These are phyloP conservation scores for Dendrobium huoshanense DNA, from an alignment of 106 monocot genomes.

Conservation along the genomic window DNA sequence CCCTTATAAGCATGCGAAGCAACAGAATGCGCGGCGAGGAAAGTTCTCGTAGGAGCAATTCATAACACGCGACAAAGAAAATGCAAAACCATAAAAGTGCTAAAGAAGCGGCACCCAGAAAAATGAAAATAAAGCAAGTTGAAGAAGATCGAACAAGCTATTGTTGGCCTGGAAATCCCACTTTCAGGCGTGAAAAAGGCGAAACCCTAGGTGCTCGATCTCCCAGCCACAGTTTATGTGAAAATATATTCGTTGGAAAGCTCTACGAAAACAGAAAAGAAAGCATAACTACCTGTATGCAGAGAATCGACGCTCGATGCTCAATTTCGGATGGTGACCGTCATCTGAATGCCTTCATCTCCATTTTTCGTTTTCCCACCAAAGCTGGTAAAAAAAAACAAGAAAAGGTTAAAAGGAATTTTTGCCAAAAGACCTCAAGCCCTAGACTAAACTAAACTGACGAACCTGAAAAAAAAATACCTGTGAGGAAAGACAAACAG, in stretches of 20 bases:
- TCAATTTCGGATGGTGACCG: not conserved
- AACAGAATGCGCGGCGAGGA: not conserved
- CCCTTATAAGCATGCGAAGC: not conserved
- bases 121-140: not conserved
- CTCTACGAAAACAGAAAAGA: not conserved
- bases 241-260: slow-evolving; percentile 10
- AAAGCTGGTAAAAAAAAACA: slow-evolving; percentile 4
- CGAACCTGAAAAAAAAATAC: not conserved
- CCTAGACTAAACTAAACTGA: slow-evolving; percentile 3
- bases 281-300: slow-evolving; percentile 4
- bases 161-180: not conserved
- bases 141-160: not conserved
- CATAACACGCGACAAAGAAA: not conserved
- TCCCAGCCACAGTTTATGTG: not conserved
- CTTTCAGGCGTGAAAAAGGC: not conserved
- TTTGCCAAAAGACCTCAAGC: not conserved
- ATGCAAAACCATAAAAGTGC: not conserved
- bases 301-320: not conserved
- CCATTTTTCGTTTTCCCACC: slow-evolving; percentile 6
- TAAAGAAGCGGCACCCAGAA: not conserved
- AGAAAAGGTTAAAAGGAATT: not conserved
- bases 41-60: not conserved
- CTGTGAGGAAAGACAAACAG: not conserved
- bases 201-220: slow-evolving; percentile 20
- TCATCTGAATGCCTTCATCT: slow-evolving; percentile 9